Evolutionary conservation across 2,329 filamentous ascomycete species (phyloP).

Genomic region (Aspergillus sp.): DNA sequence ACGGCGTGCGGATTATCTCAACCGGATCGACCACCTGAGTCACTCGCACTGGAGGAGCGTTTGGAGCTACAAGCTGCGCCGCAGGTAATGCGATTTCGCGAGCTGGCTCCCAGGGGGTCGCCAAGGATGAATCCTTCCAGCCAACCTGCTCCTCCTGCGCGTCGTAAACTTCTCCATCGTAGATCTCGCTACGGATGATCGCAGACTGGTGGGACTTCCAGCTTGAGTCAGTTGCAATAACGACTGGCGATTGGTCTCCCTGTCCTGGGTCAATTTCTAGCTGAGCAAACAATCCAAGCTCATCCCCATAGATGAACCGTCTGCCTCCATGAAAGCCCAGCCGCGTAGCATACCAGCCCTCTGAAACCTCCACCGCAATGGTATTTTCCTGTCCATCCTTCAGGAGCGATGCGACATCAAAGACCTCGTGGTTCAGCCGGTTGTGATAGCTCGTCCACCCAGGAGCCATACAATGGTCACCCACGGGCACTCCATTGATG

Average conservation of each 20-base stretch:
- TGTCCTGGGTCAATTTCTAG: conserved; percentile 24
- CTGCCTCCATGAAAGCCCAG: conserved; percentile 29
- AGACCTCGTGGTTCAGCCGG: conserved; percentile 54
- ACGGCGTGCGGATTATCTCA: conserved; percentile 32
- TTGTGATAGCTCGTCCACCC: conserved; percentile 55
- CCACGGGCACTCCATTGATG: conserved; percentile 49
- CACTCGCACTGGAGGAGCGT: conserved; percentile 47
- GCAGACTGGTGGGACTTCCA: conserved; percentile 26
- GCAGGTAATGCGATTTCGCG: conserved; percentile 31
- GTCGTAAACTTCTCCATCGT: conserved; percentile 56
- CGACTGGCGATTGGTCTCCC: conserved; percentile 8
- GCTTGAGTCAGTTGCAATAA: conserved; percentile 20
- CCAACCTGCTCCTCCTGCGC: conserved; percentile 30
- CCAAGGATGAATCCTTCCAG: conserved; percentile 21
- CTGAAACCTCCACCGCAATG: conserved; percentile 45
- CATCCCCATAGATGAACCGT: conserved; percentile 25
- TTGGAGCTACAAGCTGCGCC: conserved; percentile 40
- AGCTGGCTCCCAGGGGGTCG: conserved; percentile 28
- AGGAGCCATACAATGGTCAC: conserved; percentile 34
- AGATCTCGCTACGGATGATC: conserved; percentile 43
- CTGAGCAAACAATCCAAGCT: conserved; percentile 29
- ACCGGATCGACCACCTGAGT: conserved; percentile 29
- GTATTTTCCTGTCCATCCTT: conserved; percentile 35
- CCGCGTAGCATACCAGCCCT: conserved; percentile 51
- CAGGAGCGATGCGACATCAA: conserved; percentile 50